These are phyloP conservation scores for Linderniella brevidens DNA, from an alignment of 257 asterid species.

Conservation along the genomic window DNA sequence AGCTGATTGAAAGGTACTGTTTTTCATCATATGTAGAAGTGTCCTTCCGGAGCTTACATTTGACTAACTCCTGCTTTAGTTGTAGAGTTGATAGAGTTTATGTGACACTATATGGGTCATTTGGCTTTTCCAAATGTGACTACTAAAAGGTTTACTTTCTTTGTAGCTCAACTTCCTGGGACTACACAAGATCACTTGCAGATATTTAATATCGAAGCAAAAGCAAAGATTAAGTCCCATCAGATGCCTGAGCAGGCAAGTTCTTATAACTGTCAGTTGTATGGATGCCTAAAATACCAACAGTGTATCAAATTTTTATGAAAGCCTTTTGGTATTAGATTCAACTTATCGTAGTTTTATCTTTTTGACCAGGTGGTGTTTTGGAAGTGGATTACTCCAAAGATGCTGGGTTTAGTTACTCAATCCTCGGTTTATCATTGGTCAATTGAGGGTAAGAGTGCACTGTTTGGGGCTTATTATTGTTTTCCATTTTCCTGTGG, in stretches of 20 bases:
- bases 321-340: not conserved
- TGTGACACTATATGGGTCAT: not conserved
- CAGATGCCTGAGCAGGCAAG: conserved; percentile 99
- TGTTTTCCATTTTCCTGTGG: not conserved
- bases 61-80: not conserved
- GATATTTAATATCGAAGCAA: conserved; percentile 94
- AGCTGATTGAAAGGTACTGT: not conserved
- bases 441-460: conserved; percentile 65
- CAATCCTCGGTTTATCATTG: conserved; percentile 90
- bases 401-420: conserved; percentile 91
- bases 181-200: conserved; percentile 94
- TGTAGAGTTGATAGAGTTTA: no score
- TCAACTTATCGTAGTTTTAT: conserved; percentile 3
- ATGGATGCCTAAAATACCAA: not conserved
- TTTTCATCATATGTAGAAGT: no score
- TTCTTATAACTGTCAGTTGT: not conserved
- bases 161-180: conserved; percentile 93
- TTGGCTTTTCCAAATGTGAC: conserved; percentile 8
- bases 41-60: not conserved
- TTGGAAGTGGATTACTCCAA: conserved; percentile 95
- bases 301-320: not conserved
- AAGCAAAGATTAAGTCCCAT: conserved; percentile 80
- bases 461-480: conserved; percentile 6
- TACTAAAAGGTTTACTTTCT: conserved; percentile 16
- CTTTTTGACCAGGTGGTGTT: conserved; percentile 56